Base-by-base conservation (phyloP, 129 eudicot genomes). In the Gnaphalium uliginosum region DNA sequence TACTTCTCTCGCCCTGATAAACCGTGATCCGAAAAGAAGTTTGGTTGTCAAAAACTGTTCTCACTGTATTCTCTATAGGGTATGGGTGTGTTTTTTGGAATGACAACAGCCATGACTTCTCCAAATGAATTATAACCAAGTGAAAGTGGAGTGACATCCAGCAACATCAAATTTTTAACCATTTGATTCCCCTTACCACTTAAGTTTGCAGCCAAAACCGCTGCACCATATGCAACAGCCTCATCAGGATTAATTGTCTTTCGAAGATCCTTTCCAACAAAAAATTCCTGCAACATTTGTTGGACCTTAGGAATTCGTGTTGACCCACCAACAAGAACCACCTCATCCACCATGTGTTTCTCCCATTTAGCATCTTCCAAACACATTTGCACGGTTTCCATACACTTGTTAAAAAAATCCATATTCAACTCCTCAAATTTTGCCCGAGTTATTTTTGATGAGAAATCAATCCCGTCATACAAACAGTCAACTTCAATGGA, bases 1-100 rank as follows among this genome's bases (percentile, higher is more conserved):
- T 23, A 18, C 66, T 72, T 54, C 76, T 72, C 50, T 72, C 76
- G 0, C 76, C 76, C 66, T 72, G 66, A 56, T 27, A 73, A 15
- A 73, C 17, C 33, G 15, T 33, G 23, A 73, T 18, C 4, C 8
- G 2, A 1, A 59, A 11, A 6, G 35, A 24, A 46, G 58, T 14
- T 68, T 68, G 73, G 73, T 68, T 43, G 23, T 68, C 73, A 5
- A 41, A 8, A 6, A 0, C 8, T 18, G 51, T 54, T 22, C 21
- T 41, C 14, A 41, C 15, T 8, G 4, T 41, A 41, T 41, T 3
- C 15, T 41, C 50, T 41, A 41, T 9, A 2, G 15, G 50, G 50
- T 41, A 41, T 41, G 3, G 50, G 50, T 9, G 50, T 41, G 50
- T 41, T 41, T 41, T 41, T 41, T 2, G 15, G 50, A 11, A 41